Conservation (phyloP, 176 grass and related monocot species). For the Urochloa ruziziensis region DNA sequence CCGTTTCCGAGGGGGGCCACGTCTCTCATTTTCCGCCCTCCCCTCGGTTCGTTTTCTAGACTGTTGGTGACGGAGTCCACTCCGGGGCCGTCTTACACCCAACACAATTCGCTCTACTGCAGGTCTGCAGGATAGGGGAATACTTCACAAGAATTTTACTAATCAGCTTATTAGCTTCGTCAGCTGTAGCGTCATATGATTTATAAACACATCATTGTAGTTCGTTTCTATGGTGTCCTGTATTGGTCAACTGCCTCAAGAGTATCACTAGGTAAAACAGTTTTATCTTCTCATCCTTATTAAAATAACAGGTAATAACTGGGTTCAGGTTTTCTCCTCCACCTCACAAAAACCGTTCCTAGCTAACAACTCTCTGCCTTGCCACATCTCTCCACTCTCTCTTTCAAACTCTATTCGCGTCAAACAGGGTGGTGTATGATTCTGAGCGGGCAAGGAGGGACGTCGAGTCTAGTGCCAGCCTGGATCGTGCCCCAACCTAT, state of each 20-base stretch:
- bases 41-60: too few species aligned
- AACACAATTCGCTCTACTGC: too few species aligned
- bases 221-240: constrained; percentile 17
- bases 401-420: neutral
- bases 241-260: too few species aligned
- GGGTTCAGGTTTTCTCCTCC: constrained; percentile 48
- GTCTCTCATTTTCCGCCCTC: too few species aligned
- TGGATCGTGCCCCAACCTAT: constrained; percentile 94
- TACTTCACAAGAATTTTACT: too few species aligned
- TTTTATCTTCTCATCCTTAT: too few species aligned
- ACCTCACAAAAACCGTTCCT: constrained; percentile 38
- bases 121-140: too few species aligned
- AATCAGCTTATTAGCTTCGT: too few species aligned
- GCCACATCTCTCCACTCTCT: constrained; percentile 38
- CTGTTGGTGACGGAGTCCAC: too few species aligned
- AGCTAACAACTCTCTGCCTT: constrained; percentile 52
- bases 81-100: too few species aligned
- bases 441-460: constrained; percentile 72
- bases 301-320: neutral
- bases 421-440: neutral
- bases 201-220: constrained; percentile 27
- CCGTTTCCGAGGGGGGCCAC: too few species aligned
- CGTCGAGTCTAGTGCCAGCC: constrained; percentile 58
- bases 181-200: constrained; percentile 37
- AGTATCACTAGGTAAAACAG: too few species aligned